A percentile compares a stretch with the other conserved stretches of the same genome.
These are phyloP conservation scores for Zoysia japonica DNA, from an alignment of 176 grass and related monocot genomes.

Conservation along the genomic window DNA sequence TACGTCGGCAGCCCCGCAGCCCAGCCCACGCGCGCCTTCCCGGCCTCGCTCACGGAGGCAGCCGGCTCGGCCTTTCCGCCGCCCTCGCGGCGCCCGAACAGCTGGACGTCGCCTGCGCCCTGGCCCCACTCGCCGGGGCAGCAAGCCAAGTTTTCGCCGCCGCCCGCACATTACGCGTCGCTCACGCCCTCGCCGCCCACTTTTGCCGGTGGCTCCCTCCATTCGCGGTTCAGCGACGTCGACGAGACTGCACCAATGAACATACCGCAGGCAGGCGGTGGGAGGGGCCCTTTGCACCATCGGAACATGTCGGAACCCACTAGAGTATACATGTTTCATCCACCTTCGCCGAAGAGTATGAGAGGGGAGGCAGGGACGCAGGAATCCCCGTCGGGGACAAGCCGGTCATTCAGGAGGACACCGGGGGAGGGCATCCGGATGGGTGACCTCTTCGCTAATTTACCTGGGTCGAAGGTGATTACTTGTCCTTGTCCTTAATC, in stretches of 20 bases:
- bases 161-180: conserved; percentile 55
- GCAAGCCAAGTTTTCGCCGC: conserved; percentile 73
- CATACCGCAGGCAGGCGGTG: conserved; percentile 53
- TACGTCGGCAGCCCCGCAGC: conserved; percentile 82
- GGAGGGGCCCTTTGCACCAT: conserved; percentile 47
- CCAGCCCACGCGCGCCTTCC: conserved; percentile 69
- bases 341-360: conserved; percentile 60
- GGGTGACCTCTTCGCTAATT: conserved; percentile 62
- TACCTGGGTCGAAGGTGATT: conserved; percentile 78
- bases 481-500: not conserved
- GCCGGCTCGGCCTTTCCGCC: conserved; percentile 21
- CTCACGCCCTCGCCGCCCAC: conserved; percentile 80
- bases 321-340: conserved; percentile 69
- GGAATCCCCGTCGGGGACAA: conserved; percentile 59
- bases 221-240: conserved; percentile 57
- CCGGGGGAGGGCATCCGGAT: conserved; percentile 44
- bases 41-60: conserved; percentile 59
- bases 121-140: conserved; percentile 43
- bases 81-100: conserved; percentile 45
- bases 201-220: conserved; percentile 58
- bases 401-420: conserved; percentile 53
- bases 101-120: conserved; percentile 56
- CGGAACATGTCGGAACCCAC: conserved; percentile 75
- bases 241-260: conserved; percentile 66
- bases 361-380: conserved; percentile 46